Evolutionary conservation across 805 yeast genomes (phyloP).

Genomic region (Kregervanrija pseudodelftensis): DNA sequence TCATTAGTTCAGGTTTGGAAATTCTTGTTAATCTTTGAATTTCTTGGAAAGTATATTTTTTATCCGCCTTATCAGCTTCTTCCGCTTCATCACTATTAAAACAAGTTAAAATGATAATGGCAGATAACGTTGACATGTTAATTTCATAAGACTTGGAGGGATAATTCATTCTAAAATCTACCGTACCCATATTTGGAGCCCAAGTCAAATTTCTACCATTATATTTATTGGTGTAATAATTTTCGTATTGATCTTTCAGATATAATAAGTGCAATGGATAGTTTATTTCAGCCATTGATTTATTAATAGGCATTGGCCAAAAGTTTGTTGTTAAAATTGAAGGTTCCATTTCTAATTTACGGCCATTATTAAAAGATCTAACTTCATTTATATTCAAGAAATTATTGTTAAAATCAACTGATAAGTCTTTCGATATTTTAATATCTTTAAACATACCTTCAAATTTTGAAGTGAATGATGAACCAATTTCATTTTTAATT

Average conservation of each 20-base stretch:
- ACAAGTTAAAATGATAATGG: conserved; percentile 58
- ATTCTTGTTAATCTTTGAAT: conserved; percentile 62
- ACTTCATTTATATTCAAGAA: conserved; percentile 1
- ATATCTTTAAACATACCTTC: conserved; percentile 87
- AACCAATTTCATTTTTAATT: conserved; percentile 70
- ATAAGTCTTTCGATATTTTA: conserved; percentile 44
- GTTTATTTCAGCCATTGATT: conserved; percentile 27
- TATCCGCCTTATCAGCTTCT: conserved; percentile 31
- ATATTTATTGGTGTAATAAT: conserved; percentile 43
- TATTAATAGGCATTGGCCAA: conserved; percentile 56
- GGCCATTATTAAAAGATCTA: conserved; percentile 18
- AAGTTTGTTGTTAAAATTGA: conserved; percentile 53
- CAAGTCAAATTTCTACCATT: conserved; percentile 59
- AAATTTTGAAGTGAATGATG: conserved; percentile 68
- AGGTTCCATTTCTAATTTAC: conserved; percentile 37
- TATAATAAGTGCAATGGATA: conserved; percentile 39
- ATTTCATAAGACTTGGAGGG: conserved; percentile 68
- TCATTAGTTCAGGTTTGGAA: conserved; percentile 62
- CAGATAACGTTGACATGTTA: conserved; percentile 74
- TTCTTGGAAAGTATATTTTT: conserved; percentile 49
- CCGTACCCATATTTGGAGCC: conserved; percentile 80
- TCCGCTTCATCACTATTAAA: conserved; percentile 55
- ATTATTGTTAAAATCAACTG: conserved; percentile 30
- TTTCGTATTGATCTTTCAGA: conserved; percentile 40
- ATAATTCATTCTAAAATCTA: conserved; percentile 68